Conservation (phyloP, 371 early-diverging fungal genomes). For the Rhizopus microsporus region DNA sequence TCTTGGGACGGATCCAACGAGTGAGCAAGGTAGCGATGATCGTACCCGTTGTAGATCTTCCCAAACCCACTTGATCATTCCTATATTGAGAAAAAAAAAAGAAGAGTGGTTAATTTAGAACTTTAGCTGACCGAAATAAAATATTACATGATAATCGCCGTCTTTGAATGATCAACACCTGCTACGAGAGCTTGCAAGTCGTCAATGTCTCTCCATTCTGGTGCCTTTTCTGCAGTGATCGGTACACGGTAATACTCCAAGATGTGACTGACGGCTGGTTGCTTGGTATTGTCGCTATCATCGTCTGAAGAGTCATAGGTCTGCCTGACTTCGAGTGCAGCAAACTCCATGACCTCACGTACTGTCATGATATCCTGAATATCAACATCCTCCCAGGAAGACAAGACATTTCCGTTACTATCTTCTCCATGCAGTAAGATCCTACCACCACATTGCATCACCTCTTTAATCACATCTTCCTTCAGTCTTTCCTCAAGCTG, state of each 20-base stretch:
- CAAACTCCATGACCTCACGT: constrained; percentile 52
- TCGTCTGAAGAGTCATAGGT: constrained; percentile 19
- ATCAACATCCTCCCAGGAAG: constrained; percentile 65
- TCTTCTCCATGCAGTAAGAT: constrained; percentile 70
- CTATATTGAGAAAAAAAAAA: constrained; percentile 29
- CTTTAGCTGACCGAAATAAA: neutral
- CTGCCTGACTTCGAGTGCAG: constrained; percentile 29
- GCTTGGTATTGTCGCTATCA: constrained; percentile 7
- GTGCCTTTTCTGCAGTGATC: constrained; percentile 62
- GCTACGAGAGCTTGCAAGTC: constrained; percentile 45
- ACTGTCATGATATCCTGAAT: constrained; percentile 57
- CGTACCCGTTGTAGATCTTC: constrained; percentile 64
- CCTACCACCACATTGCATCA: constrained; percentile 51
- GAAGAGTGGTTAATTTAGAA: constrained; percentile 2
- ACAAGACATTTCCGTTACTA: constrained; percentile 44
- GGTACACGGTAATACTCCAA: constrained; percentile 62
- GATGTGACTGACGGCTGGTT: neutral
- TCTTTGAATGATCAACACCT: constrained; percentile 35
- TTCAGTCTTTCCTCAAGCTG: constrained; percentile 68
- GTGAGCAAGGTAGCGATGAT: constrained; percentile 58
- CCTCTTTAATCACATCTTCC: constrained; percentile 68
- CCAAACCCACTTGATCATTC: constrained; percentile 72
- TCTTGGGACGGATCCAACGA: constrained; percentile 46
- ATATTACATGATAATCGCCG: constrained; percentile 59
- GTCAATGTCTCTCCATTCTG: constrained; percentile 65